phyloP scores from a whole-genome alignment of 345 rosid genomes.

The Lumnitzera littorea region DNA sequence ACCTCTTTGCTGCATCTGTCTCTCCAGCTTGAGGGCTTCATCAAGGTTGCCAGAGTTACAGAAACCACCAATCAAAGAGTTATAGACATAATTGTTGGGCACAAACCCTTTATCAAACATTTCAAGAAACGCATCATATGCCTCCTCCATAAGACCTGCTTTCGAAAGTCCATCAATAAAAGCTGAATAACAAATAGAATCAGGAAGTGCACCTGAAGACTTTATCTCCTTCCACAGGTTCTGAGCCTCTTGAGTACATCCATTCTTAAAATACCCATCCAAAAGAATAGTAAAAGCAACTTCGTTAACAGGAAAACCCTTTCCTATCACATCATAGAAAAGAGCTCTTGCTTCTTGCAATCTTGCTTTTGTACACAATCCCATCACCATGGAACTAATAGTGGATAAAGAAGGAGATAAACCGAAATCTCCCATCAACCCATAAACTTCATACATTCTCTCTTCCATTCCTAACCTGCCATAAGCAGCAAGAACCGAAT shows the following conservation, averaged over 20 bases:
- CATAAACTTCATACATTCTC: conserved; percentile 38
- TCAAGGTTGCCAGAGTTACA: conserved; percentile 41
- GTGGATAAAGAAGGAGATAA: conserved; percentile 56
- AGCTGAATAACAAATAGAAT: conserved; percentile 58
- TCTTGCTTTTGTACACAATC: conserved; percentile 46
- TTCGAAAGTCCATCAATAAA: conserved; percentile 58
- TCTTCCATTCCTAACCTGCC: conserved; percentile 43
- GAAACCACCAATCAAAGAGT: conserved; percentile 54
- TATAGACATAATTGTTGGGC: conserved; percentile 64
- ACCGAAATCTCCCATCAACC: conserved; percentile 39
- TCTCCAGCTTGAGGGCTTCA: conserved; percentile 49
- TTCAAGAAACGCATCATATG: conserved; percentile 38
- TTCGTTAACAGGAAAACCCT: conserved; percentile 40
- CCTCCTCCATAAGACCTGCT: conserved; percentile 56
- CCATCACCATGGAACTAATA: conserved; percentile 53
- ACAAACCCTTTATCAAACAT: conserved; percentile 47
- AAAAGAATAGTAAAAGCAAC: conserved; percentile 54
- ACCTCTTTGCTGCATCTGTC: conserved; percentile 50
- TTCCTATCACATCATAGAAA: conserved; percentile 38
- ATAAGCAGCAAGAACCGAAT: conserved; percentile 61
- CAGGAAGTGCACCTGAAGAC: conserved; percentile 41
- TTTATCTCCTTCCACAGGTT: conserved; percentile 60
- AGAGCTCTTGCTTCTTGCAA: conserved; percentile 46
- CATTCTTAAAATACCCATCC: conserved; percentile 52
- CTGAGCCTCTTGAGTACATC: conserved; percentile 45